Evolutionary conservation across 495 filamentous ascomycete genomes (phyloP).

Genomic region (Echria macrotheca): DNA sequence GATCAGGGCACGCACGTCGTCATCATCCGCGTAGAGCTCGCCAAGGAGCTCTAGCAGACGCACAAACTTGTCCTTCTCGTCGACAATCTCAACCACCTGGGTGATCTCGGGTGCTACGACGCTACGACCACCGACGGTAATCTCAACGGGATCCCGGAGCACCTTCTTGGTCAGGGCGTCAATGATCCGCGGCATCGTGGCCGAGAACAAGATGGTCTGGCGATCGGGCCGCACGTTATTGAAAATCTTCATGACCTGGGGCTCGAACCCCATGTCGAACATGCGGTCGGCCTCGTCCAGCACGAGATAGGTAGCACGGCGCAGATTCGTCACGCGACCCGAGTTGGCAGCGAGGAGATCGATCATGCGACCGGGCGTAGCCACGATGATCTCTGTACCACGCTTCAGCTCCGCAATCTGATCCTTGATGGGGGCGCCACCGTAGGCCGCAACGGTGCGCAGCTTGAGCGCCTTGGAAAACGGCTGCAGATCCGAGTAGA

Average conservation of each 20-base stretch:
- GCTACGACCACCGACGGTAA: slow-evolving; percentile 84
- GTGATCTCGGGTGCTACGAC: slow-evolving; percentile 93
- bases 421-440: slow-evolving; percentile 93
- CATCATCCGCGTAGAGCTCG: slow-evolving; percentile 78
- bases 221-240: slow-evolving; percentile 83
- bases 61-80: slow-evolving; percentile 77
- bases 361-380: slow-evolving; percentile 95
- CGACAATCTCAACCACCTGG: slow-evolving; percentile 84
- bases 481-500: slow-evolving; percentile 88
- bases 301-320: slow-evolving; percentile 84
- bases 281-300: slow-evolving; percentile 97
- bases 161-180: slow-evolving; percentile 85
- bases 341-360: slow-evolving; percentile 90
- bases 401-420: slow-evolving; percentile 95
- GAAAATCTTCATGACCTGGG: slow-evolving; percentile 95
- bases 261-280: slow-evolving; percentile 99
- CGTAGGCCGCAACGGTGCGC: slow-evolving; percentile 92
- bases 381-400: slow-evolving; percentile 90
- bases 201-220: slow-evolving; percentile 93
- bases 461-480: slow-evolving; percentile 86
- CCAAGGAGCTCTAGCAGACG: slow-evolving; percentile 82
- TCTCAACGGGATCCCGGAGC: slow-evolving; percentile 80
- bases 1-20: slow-evolving; percentile 82
- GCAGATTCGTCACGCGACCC: slow-evolving; percentile 86
- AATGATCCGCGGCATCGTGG: slow-evolving; percentile 93